Evolutionary conservation across 2,329 filamentous ascomycete species (phyloP).

Genomic region (Neurospora sp.): DNA sequence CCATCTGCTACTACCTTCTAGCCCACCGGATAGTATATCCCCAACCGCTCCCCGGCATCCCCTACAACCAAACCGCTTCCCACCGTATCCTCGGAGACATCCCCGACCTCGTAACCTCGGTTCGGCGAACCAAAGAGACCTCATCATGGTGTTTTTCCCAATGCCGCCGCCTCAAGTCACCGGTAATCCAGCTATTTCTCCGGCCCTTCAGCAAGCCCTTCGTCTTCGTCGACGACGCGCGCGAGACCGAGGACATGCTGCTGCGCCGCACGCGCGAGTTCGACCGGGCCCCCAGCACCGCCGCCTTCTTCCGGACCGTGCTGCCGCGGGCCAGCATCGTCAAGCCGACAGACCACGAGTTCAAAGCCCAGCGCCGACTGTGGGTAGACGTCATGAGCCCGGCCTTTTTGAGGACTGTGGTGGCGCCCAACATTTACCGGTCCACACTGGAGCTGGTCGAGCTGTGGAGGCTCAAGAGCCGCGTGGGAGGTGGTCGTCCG

Average conservation of each 20-base stretch:
- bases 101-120: not conserved
- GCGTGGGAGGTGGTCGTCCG: constrained; percentile 8
- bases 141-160: constrained; percentile 2
- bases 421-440: constrained; percentile 19
- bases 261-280: constrained; percentile 19
- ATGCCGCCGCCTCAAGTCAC: constrained; percentile 7
- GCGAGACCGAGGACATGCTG: constrained; percentile 22
- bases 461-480: constrained; percentile 20
- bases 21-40: not conserved
- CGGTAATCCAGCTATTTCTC: constrained; percentile 19
- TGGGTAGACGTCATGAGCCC: constrained; percentile 22
- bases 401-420: constrained; percentile 21
- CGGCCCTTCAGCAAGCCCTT: constrained; percentile 12
- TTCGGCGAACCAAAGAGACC: not conserved
- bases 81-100: constrained; percentile 7
- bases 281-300: constrained; percentile 18
- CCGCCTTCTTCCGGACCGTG: constrained; percentile 17
- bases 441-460: constrained; percentile 17
- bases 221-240: constrained; percentile 19
- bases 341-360: constrained; percentile 19
- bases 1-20: not conserved
- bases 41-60: constrained; percentile 6
- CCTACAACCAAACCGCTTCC: constrained; percentile 1
- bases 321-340: constrained; percentile 20
- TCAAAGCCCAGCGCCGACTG: constrained; percentile 20